Conservation (phyloP, 257 asterid species). For the Nicotiana obtusifolia region DNA sequence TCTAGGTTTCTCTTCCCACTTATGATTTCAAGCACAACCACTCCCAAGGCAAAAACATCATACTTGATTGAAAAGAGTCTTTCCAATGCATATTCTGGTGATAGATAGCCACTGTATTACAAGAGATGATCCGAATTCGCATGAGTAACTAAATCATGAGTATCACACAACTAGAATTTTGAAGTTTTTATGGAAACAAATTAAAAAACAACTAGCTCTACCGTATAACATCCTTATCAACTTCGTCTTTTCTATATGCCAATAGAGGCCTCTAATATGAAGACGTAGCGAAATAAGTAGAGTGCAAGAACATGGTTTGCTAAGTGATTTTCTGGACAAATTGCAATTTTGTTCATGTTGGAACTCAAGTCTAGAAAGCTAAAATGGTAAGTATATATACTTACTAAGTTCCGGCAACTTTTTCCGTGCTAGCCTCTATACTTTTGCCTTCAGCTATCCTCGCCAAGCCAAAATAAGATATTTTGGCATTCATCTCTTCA, state of each 20-base stretch:
- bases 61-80: slow-evolving; percentile 20
- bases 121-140: background rate
- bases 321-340: too few species aligned
- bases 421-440: background rate
- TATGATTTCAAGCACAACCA: slow-evolving; percentile 20
- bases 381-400: background rate
- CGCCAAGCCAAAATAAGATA: slow-evolving; percentile 7
- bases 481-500: slow-evolving; percentile 6
- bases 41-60: slow-evolving; percentile 23
- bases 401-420: slow-evolving; percentile 12
- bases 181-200: background rate
- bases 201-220: background rate
- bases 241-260: too few species aligned
- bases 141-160: background rate
- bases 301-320: background rate
- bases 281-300: background rate
- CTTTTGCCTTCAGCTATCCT: slow-evolving; percentile 7
- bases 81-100: slow-evolving; percentile 23
- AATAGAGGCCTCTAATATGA: too few species aligned
- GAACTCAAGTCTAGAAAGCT: background rate
- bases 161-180: background rate
- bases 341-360: too few species aligned
- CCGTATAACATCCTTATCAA: too few species aligned
- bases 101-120: slow-evolving; percentile 17
- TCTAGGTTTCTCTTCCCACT: slow-evolving; percentile 22